These are phyloP conservation scores for Rutstroemia sp. DNA, from an alignment of 2,329 filamentous ascomycete species.

Conservation along the genomic window DNA sequence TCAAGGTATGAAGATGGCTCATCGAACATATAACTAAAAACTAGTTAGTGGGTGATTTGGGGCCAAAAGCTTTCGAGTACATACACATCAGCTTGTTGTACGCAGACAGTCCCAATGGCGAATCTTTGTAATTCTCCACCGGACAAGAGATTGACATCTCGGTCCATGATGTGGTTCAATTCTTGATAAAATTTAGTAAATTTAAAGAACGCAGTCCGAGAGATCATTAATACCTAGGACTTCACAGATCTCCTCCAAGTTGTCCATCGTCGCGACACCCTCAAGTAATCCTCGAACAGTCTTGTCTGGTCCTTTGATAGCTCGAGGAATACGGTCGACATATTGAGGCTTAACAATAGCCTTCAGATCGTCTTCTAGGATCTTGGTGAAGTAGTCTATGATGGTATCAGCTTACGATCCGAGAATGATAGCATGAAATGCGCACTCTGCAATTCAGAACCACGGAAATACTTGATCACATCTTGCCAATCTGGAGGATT, in stretches of 20 bases:
- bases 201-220: neutral
- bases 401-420: slow-evolving; percentile 14
- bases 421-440: slow-evolving; percentile 8
- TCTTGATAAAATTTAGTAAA: slow-evolving; percentile 44
- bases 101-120: slow-evolving; percentile 90
- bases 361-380: slow-evolving; percentile 94
- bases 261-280: slow-evolving; percentile 67
- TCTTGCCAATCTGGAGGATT: slow-evolving; percentile 99
- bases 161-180: slow-evolving; percentile 80
- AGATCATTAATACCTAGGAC: slow-evolving; percentile 51
- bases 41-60: neutral
- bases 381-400: slow-evolving; percentile 94
- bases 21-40: slow-evolving; percentile 86
- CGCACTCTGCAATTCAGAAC: slow-evolving; percentile 92
- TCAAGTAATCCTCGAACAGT: slow-evolving; percentile 73
- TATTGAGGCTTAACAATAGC: slow-evolving; percentile 97
- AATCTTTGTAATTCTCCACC: slow-evolving; percentile 98
- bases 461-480: slow-evolving; percentile 96
- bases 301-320: slow-evolving; percentile 75
- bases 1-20: slow-evolving; percentile 98
- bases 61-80: slow-evolving; percentile 20
- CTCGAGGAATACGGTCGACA: slow-evolving; percentile 94
- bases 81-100: slow-evolving; percentile 87
- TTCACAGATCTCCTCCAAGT: slow-evolving; percentile 75
- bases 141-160: slow-evolving; percentile 83